Base-by-base conservation (phyloP, 1,284 basidiomycete species). In the Trichosporon asahii region DNA sequence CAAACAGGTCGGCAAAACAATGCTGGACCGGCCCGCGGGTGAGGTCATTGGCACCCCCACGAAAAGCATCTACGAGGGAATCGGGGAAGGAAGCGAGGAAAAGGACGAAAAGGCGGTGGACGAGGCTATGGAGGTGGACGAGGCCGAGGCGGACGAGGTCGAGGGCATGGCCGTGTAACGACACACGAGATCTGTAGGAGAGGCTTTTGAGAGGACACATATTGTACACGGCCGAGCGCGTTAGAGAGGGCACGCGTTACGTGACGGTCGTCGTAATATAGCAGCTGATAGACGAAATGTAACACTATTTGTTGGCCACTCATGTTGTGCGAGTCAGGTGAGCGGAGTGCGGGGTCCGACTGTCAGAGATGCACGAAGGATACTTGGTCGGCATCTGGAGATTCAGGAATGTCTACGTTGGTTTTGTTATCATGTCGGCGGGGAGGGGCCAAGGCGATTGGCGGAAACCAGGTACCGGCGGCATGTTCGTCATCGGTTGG, bases 11-110 rank as follows among this genome's bases (percentile, higher is more conserved):
- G 91, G 64, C 79, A 84, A 21, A 84, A 90, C 71, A 89, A 93
- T 78, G 89, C 92, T 82, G 79, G 81, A 76, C 85, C 88, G 76
- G 86, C 89, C 76, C 81, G 82, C 68, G 87, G 90, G 11, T 89
- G 92, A 71, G 82, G 89, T 92, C 76, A 89, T 87, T 79, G 92
- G 91, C 9, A 84, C 94, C 29, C 92, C 93, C 1, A 82, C 84
- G 79, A 85, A 84, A 82, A 94, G 91, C 80, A 83, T 94, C 2
- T 95, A 88, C 78, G 86, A 87, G 68, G 92, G 90, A 14, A 82
- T 93, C 63, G 90, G 90, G 11, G 89, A 89, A 73, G 86, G 86
- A 12, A 76, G 71, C 31, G 78, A 80, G 76, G 82, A 76, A 46
- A 73, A 72, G 72, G 76, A 78, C 61, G 77, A 78, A 67, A 76